phyloP scores from a whole-genome alignment of 2,329 filamentous ascomycete genomes.

The Fusarium nygamai region DNA sequence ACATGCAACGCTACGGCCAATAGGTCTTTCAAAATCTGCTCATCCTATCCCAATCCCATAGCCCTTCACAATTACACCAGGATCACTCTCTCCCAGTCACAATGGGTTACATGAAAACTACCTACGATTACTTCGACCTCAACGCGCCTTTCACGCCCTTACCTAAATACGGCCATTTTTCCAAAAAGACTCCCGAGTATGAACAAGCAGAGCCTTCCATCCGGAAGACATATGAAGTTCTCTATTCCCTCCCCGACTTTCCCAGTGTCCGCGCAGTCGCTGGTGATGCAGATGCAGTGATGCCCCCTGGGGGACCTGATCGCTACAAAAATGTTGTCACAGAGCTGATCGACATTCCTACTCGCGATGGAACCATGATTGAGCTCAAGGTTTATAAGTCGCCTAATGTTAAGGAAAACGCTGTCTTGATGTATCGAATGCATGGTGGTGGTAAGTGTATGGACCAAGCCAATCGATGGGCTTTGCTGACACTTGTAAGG shows the following conservation, averaged over 20 bases:
- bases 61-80: not conserved
- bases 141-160: slow-evolving; percentile 15
- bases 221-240: not conserved
- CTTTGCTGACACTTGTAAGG: slow-evolving; percentile 3
- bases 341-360: slow-evolving; percentile 18
- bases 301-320: slow-evolving; percentile 31
- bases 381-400: slow-evolving; percentile 38
- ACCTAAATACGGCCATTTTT: slow-evolving; percentile 36
- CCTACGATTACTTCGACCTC: slow-evolving; percentile 19
- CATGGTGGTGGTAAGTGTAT: slow-evolving; percentile 38
- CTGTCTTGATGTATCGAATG: slow-evolving; percentile 38
- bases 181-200: slow-evolving; percentile 14
- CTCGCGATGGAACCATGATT: slow-evolving; percentile 27
- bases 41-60: not conserved
- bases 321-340: slow-evolving; percentile 21
- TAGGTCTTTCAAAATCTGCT: not conserved
- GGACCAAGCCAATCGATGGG: not conserved
- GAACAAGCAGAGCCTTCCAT: not conserved
- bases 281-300: slow-evolving; percentile 28
- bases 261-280: not conserved
- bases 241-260: not conserved
- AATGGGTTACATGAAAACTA: slow-evolving; percentile 21
- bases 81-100: not conserved
- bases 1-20: not conserved
- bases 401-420: not conserved